phyloP scores from a whole-genome alignment of 495 filamentous ascomycete genomes.

The Usnea hakonensis region DNA sequence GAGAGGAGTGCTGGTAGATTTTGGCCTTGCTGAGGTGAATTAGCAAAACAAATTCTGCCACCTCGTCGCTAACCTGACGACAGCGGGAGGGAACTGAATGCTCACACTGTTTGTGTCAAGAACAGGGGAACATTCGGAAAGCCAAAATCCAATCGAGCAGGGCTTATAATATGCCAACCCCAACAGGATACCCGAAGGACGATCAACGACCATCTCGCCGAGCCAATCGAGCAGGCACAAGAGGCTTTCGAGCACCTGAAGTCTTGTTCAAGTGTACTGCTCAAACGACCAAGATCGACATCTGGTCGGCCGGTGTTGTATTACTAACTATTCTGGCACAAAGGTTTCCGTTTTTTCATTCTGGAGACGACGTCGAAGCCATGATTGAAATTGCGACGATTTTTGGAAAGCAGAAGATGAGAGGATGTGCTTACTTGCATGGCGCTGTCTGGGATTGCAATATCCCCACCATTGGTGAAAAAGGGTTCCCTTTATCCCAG shows the following conservation, averaged over 20 bases:
- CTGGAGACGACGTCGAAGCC: constrained; percentile 89
- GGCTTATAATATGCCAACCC: constrained; percentile 37
- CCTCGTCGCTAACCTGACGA: not conserved
- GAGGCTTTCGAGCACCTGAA: constrained; percentile 92
- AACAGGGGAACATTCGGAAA: constrained; percentile 28
- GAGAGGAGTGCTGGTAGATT: constrained; percentile 90
- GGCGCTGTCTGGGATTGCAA: constrained; percentile 83
- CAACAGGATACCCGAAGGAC: constrained; percentile 71
- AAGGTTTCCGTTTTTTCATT: constrained; percentile 97
- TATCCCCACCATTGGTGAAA: constrained; percentile 78
- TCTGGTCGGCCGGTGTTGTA: constrained; percentile 95
- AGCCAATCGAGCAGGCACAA: constrained; percentile 91
- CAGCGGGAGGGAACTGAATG: constrained; percentile 60
- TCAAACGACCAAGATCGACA: constrained; percentile 92
- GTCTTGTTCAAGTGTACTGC: constrained; percentile 96
- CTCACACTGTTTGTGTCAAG: constrained; percentile 64
- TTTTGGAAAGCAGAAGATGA: constrained; percentile 81
- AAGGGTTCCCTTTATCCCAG: constrained; percentile 81
- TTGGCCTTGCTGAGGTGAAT: constrained; percentile 74
- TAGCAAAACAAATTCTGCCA: not conserved
- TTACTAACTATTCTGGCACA: constrained; percentile 81
- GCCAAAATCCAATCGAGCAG: constrained; percentile 28
- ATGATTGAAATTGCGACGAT: constrained; percentile 96
- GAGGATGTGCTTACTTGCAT: constrained; percentile 68
- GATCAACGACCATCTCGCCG: constrained; percentile 80